These are phyloP conservation scores for Colletotrichum cereale DNA, from an alignment of 2,329 filamentous ascomycete genomes.

Conservation along the genomic window DNA sequence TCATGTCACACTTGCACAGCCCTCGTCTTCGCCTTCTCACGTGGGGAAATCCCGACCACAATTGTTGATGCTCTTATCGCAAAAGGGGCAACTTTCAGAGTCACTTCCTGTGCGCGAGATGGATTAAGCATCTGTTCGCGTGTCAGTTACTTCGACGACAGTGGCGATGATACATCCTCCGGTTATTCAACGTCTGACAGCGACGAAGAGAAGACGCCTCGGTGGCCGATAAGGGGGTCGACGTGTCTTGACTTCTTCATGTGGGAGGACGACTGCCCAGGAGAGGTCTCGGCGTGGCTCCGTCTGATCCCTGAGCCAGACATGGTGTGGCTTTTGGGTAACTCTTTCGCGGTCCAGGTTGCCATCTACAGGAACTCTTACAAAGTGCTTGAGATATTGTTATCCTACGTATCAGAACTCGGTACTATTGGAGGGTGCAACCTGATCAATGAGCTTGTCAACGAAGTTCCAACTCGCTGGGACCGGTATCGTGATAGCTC, in stretches of 20 bases:
- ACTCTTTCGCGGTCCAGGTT: conserved; percentile 4
- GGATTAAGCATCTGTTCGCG: neutral
- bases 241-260: conserved; percentile 16
- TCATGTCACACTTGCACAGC: conserved; percentile 15
- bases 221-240: neutral
- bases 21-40: conserved; percentile 5
- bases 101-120: neutral
- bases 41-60: neutral
- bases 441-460: neutral
- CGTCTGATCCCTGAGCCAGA: neutral
- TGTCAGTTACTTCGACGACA: neutral
- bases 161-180: neutral
- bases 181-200: neutral
- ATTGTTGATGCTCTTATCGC: conserved; percentile 9
- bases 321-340: conserved; percentile 15
- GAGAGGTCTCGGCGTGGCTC: neutral
- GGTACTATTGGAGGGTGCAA: neutral
- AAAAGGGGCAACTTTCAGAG: conserved; percentile 16
- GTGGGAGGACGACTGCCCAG: neutral
- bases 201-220: neutral
- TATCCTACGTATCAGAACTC: neutral
- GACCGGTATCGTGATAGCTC: neutral
- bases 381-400: neutral
- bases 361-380: neutral
- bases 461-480: neutral